Evolutionary conservation across 768 basidiomycete species (phyloP).

Genomic region (Serendipita sp.): DNA sequence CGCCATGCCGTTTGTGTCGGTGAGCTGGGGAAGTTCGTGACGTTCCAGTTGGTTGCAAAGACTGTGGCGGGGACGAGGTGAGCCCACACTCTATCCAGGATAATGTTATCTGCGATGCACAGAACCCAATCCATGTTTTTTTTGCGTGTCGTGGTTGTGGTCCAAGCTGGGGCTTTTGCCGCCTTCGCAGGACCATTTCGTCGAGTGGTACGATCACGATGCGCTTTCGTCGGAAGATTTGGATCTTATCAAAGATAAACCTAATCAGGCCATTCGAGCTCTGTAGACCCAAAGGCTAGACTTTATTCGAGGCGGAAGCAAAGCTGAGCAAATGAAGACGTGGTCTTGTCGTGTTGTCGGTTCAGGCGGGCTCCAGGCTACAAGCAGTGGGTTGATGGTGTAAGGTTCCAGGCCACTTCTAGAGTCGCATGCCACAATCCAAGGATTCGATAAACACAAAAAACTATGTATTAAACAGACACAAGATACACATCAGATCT

Average conservation of each 20-base stretch:
- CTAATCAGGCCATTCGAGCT: too few species aligned
- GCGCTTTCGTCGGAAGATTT: too few species aligned
- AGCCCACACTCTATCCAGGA: slow-evolving; percentile 72
- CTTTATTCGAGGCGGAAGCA: too few species aligned
- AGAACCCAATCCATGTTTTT: slow-evolving; percentile 73
- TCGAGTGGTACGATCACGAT: too few species aligned
- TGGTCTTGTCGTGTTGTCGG: too few species aligned
- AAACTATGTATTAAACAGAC: neutral
- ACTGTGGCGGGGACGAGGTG: slow-evolving; percentile 39
- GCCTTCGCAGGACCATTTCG: neutral
- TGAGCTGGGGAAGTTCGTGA: neutral
- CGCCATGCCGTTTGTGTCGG: slow-evolving; percentile 30
- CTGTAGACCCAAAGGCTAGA: too few species aligned
- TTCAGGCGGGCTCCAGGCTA: too few species aligned
- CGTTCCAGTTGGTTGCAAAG: slow-evolving; percentile 3
- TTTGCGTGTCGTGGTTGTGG: slow-evolving; percentile 7
- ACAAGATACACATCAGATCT: neutral
- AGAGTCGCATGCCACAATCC: neutral
- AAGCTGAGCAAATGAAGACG: too few species aligned
- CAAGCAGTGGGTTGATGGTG: neutral
- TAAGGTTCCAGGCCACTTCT: neutral
- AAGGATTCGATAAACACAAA: neutral
- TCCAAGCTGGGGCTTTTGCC: neutral
- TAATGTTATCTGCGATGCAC: slow-evolving; percentile 44
- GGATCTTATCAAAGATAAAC: too few species aligned